phyloP scores from a whole-genome alignment of 176 grass and related monocot genomes.

The Lolium rigidum region DNA sequence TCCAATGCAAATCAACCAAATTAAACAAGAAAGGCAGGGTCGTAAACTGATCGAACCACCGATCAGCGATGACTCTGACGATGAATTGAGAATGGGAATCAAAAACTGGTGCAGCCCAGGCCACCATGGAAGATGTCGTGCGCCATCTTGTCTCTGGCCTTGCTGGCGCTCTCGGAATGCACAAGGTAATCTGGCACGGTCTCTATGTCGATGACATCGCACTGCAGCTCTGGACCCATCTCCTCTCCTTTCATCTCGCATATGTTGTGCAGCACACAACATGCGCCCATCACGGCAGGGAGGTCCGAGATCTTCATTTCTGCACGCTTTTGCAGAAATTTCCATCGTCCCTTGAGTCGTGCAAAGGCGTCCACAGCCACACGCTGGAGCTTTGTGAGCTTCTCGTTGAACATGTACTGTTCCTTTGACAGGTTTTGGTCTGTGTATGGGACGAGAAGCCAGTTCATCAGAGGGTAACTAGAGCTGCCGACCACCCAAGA shows the following conservation, averaged over 20 bases:
- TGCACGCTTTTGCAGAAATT: constrained; percentile 60
- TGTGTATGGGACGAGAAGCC: constrained; percentile 61
- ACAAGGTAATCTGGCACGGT: constrained; percentile 44
- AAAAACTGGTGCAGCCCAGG: constrained; percentile 14
- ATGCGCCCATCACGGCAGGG: constrained; percentile 52
- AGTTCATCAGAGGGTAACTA: constrained; percentile 55
- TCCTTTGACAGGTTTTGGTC: constrained; percentile 43
- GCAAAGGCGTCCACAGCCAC: constrained; percentile 54
- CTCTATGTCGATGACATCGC: constrained; percentile 13
- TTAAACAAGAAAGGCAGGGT: background rate
- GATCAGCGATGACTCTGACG: background rate
- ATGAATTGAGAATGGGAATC: background rate
- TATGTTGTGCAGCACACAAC: constrained; percentile 75
- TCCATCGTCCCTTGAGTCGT: constrained; percentile 43
- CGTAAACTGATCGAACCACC: background rate
- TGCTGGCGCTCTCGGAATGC: background rate
- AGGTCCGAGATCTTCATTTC: constrained; percentile 67
- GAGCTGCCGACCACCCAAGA: constrained; percentile 55
- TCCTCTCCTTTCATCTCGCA: constrained; percentile 45
- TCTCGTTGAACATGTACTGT: constrained; percentile 45
- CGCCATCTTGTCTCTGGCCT: background rate
- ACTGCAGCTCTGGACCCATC: constrained; percentile 46
- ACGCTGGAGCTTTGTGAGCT: constrained; percentile 45
- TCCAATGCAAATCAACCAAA: background rate
- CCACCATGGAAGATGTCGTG: background rate